Conservation (phyloP, 176 grass and related monocot species). For the Zea mays region Zm-B73-REFERENCE-NAM-5.0 NC_050105.1:142454501-142455000, state of each 20-base stretch:
- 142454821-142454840: no score
- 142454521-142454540: neutral
- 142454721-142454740: neutral
- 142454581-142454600: neutral
- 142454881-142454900: no score
- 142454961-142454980: no score
- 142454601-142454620: neutral
- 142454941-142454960: no score
- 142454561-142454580: neutral
- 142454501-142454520: neutral
- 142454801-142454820: no score
- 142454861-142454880: no score
- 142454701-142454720: neutral
- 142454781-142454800: no score
- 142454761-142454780: no score
- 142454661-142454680: neutral
- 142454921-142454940: no score
- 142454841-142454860: no score
- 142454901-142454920: no score
- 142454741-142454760: neutral
- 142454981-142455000: no score
- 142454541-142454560: neutral
- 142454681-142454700: neutral
- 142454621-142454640: neutral
- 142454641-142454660: neutral